Evolutionary conservation across 768 basidiomycete genomes (phyloP).

Genomic region (Leccinum imitatum): DNA sequence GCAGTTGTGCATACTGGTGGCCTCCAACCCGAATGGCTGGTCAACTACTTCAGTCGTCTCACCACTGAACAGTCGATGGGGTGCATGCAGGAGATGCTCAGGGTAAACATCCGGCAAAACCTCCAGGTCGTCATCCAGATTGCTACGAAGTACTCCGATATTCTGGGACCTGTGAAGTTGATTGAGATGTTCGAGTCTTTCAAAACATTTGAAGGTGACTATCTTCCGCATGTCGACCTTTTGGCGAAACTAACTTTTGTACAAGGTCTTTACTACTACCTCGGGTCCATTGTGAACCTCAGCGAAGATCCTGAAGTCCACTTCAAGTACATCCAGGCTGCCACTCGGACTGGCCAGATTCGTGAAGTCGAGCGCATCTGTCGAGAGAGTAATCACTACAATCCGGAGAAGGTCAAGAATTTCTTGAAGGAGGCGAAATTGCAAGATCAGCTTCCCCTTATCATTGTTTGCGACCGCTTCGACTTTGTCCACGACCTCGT

Average conservation of each 20-base stretch:
- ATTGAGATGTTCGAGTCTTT: constrained; percentile 98
- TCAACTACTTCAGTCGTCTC: constrained; percentile 93
- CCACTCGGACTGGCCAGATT: constrained; percentile 96
- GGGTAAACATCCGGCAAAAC: constrained; percentile 96
- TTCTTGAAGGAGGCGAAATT: constrained; percentile 99
- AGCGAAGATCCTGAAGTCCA: constrained; percentile 96
- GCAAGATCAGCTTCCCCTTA: constrained; percentile 93
- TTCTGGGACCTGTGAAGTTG: constrained; percentile 93
- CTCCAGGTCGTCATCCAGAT: constrained; percentile 95
- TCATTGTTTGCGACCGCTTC: constrained; percentile 99
- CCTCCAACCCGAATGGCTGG: constrained; percentile 93
- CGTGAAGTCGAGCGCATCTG: constrained; percentile 99
- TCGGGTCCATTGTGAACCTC: constrained; percentile 96
- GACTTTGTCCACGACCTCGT: constrained; percentile 99
- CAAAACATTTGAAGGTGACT: constrained; percentile 90
- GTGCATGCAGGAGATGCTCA: constrained; percentile 96
- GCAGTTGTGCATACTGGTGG: constrained; percentile 90
- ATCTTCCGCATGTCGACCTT: background rate
- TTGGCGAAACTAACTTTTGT: background rate
- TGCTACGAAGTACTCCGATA: constrained; percentile 98
- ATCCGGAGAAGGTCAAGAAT: constrained; percentile 99
- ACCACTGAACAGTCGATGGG: constrained; percentile 97
- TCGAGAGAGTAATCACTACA: constrained; percentile 95
- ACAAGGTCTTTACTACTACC: constrained; percentile 92
- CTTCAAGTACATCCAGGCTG: constrained; percentile 99